A percentile compares a stretch with the other conserved stretches of the same genome.
phyloP scores from a whole-genome alignment of 2,329 filamentous ascomycete species.

The Lasiodiplodia theobromae region DNA sequence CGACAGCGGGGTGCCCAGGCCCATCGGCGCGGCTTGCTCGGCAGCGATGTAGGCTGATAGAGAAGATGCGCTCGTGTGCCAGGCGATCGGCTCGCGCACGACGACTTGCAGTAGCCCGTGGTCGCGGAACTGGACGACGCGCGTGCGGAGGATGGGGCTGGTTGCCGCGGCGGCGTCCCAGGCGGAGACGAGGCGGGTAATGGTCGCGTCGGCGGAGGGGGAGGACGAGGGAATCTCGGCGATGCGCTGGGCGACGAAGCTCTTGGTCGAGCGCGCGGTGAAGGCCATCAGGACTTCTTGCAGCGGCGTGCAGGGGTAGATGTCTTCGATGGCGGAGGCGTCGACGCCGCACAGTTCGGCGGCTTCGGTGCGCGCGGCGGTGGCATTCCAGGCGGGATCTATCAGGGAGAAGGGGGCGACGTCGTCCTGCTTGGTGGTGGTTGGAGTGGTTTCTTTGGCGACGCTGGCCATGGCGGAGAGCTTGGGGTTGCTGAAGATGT shows the following conservation, averaged over 20 bases:
- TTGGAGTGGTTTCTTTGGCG: conserved; percentile 35
- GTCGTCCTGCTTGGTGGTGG: conserved; percentile 34
- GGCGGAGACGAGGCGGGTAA: conserved; percentile 42
- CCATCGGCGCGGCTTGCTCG: conserved; percentile 46
- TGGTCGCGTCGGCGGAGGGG: conserved; percentile 34
- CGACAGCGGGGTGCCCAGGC: conserved; percentile 49
- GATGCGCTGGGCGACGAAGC: conserved; percentile 49
- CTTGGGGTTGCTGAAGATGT: conserved; percentile 60
- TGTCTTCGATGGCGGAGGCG: conserved; percentile 43
- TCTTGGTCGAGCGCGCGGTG: conserved; percentile 45
- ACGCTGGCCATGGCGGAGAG: conserved; percentile 55
- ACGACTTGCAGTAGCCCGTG: conserved; percentile 52
- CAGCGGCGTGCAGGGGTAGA: conserved; percentile 52
- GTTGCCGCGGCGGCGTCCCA: conserved; percentile 44
- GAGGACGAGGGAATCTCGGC: conserved; percentile 36
- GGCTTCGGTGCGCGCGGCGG: conserved; percentile 47
- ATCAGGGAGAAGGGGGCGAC: conserved; percentile 45
- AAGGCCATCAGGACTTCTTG: conserved; percentile 52
- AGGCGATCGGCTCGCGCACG: conserved; percentile 49
- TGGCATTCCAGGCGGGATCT: conserved; percentile 35
- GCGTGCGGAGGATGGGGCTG: conserved; percentile 44
- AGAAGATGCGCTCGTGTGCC: too few relatives aligned
- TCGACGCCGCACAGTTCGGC: conserved; percentile 44
- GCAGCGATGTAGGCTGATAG: conserved; percentile 45
- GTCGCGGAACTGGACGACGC: conserved; percentile 58